Evolutionary conservation across 208 protist species (phyloP).

Genomic region (Trypanosoma conorhini): DNA sequence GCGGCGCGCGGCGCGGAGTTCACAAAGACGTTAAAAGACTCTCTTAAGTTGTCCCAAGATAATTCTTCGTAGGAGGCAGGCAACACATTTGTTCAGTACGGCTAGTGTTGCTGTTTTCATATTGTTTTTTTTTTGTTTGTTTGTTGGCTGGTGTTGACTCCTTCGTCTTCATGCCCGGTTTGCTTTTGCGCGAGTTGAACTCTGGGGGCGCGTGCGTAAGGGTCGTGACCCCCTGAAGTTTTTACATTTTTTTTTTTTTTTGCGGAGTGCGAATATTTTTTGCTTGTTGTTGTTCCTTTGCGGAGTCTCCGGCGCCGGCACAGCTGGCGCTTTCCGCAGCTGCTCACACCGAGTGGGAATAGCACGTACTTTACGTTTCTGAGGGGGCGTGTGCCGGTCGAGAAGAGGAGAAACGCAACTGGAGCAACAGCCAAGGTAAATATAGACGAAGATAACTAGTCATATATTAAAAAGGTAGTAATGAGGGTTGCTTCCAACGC

Average conservation of each 20-base stretch:
- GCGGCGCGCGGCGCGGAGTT: conserved; percentile 55
- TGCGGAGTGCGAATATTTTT: neutral
- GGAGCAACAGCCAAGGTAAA: conserved; percentile 5
- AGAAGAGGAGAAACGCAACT: neutral
- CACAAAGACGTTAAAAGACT: conserved; percentile 45
- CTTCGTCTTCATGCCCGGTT: neutral
- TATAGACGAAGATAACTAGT: neutral
- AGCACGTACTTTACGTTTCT: neutral
- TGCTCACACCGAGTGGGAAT: neutral
- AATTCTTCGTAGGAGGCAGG: conserved; percentile 23
- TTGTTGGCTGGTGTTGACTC: neutral
- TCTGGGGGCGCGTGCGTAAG: neutral
- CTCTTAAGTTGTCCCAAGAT: conserved; percentile 23
- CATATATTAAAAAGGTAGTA: neutral
- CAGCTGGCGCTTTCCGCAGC: neutral
- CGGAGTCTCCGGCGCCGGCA: neutral
- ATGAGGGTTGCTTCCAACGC: conserved; percentile 9
- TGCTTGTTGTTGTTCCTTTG: neutral
- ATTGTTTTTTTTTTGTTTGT: conserved; percentile 9
- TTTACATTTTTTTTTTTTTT: conserved; percentile 11
- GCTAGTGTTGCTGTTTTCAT: conserved; percentile 4
- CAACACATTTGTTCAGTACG: neutral
- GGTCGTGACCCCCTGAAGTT: neutral
- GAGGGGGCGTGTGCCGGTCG: neutral
- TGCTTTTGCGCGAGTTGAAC: neutral